Evolutionary conservation across 164 flowering plant genomes (phyloP).

Genomic region (Chloranthus sessilifolius): DNA sequence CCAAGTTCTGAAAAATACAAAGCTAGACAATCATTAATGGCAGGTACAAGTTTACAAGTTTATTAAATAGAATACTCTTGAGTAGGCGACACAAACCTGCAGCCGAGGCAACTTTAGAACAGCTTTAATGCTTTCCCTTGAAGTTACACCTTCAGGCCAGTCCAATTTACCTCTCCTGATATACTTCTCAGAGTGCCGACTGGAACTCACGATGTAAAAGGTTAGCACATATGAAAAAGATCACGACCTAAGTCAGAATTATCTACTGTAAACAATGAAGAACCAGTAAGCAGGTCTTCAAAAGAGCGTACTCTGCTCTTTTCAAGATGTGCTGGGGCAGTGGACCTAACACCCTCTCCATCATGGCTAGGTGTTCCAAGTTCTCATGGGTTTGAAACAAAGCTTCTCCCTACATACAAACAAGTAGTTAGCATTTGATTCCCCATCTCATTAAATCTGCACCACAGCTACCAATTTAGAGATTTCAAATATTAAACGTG

Average conservation of each 20-base stretch:
- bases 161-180: slow-evolving; percentile 53
- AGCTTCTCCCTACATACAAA: too few relatives aligned
- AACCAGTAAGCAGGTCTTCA: neutral
- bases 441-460: too few relatives aligned
- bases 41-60: too few relatives aligned
- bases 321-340: slow-evolving; percentile 65
- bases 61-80: too few relatives aligned
- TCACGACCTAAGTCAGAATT: too few relatives aligned
- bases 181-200: slow-evolving; percentile 66
- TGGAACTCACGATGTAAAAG: slow-evolving; percentile 8
- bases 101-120: slow-evolving; percentile 57
- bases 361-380: slow-evolving; percentile 76
- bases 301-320: slow-evolving; percentile 43
- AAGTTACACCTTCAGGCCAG: slow-evolving; percentile 75
- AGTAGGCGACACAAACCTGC: slow-evolving; percentile 55
- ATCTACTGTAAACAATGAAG: neutral
- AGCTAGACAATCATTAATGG: too few relatives aligned
- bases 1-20: too few relatives aligned
- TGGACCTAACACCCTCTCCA: slow-evolving; percentile 76
- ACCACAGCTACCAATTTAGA: too few relatives aligned
- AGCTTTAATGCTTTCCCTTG: slow-evolving; percentile 68
- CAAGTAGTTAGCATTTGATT: too few relatives aligned
- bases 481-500: too few relatives aligned
- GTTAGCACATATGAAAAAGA: too few relatives aligned
- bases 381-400: too few relatives aligned